phyloP scores from a whole-genome alignment of 164 flowering plant species.

The Vitis vinifera region ASM3070453v1 NC_081822.1:3582001-3582500 shows the following conservation, averaged over 20 bases:
- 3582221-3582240: constrained; percentile 27
- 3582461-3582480: constrained; percentile 37
- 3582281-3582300: constrained; percentile 47
- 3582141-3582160: constrained; percentile 31
- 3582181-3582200: constrained; percentile 17
- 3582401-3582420: constrained; percentile 63
- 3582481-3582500: constrained; percentile 36
- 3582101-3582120: constrained; percentile 36
- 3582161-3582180: constrained; percentile 35
- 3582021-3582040: constrained; percentile 36
- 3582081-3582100: constrained; percentile 38
- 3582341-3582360: constrained; percentile 46
- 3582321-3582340: constrained; percentile 38
- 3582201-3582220: constrained; percentile 27
- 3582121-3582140: constrained; percentile 18
- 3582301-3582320: constrained; percentile 45
- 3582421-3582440: constrained; percentile 46
- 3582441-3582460: constrained; percentile 35
- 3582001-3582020: constrained; percentile 12
- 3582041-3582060: constrained; percentile 39
- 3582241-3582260: constrained; percentile 48
- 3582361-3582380: constrained; percentile 50
- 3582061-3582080: constrained; percentile 50
- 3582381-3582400: constrained; percentile 37
- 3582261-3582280: constrained; percentile 45